Conservation (phyloP, 805 yeast genomes). For the Myxozyma kluyveri region DNA sequence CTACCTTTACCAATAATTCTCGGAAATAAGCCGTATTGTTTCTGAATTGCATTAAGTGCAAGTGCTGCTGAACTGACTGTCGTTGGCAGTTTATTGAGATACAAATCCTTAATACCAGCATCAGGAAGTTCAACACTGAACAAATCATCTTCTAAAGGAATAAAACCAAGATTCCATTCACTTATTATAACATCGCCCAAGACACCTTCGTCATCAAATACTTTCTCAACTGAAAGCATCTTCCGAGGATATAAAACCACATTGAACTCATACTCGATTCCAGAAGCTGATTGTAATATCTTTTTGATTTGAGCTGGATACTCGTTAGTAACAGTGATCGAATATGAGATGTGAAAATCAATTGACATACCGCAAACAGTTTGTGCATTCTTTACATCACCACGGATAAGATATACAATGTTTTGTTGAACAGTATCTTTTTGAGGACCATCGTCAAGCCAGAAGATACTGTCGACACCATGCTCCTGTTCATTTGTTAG, state of each 20-base stretch:
- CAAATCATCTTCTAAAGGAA: slow-evolving; percentile 45
- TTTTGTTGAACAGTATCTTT: slow-evolving; percentile 22
- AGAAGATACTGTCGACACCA: slow-evolving; percentile 50
- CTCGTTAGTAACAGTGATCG: background rate
- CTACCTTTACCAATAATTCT: slow-evolving; percentile 61
- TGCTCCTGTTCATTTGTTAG: slow-evolving; percentile 31
- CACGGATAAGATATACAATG: slow-evolving; percentile 33
- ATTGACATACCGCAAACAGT: slow-evolving; percentile 15
- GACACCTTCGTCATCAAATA: slow-evolving; percentile 41
- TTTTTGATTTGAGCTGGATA: slow-evolving; percentile 25
- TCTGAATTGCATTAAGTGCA: slow-evolving; percentile 48
- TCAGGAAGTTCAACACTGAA: slow-evolving; percentile 44
- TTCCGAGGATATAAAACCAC: slow-evolving; percentile 34
- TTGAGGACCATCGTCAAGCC: slow-evolving; percentile 41
- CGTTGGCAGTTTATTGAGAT: slow-evolving; percentile 33
- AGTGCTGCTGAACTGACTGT: slow-evolving; percentile 50
- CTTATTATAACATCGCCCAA: slow-evolving; percentile 43
- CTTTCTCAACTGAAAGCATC: slow-evolving; percentile 32
- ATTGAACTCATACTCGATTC: slow-evolving; percentile 30
- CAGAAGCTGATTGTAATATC: slow-evolving; percentile 24
- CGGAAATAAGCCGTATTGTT: slow-evolving; percentile 47
- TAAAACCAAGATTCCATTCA: slow-evolving; percentile 47
- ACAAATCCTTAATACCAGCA: slow-evolving; percentile 44
- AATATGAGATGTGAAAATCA: background rate
- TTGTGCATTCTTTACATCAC: slow-evolving; percentile 29